These are phyloP conservation scores for Alternaria sp. DNA, from an alignment of 2,329 filamentous ascomycete genomes.

Conservation along the genomic window DNA sequence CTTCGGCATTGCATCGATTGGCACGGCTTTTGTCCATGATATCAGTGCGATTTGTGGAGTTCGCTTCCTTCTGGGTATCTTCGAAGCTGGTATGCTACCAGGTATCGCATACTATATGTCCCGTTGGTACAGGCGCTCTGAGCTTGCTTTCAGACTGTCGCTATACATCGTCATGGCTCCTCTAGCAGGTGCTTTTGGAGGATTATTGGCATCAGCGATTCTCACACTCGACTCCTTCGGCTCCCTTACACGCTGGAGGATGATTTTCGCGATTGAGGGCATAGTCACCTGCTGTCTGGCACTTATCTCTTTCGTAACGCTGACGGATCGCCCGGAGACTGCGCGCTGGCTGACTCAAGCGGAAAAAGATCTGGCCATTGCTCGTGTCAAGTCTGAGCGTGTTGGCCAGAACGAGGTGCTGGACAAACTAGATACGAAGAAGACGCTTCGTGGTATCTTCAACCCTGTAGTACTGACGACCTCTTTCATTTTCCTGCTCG, in stretches of 20 bases:
- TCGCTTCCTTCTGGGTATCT: slow-evolving; percentile 70
- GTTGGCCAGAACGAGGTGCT: slow-evolving; percentile 69
- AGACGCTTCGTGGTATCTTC: slow-evolving; percentile 69
- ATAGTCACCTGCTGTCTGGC: slow-evolving; percentile 67
- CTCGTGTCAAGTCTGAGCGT: slow-evolving; percentile 73
- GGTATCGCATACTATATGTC: slow-evolving; percentile 78
- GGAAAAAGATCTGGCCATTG: slow-evolving; percentile 72
- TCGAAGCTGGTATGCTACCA: slow-evolving; percentile 77
- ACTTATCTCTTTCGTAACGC: slow-evolving; percentile 68
- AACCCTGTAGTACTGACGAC: slow-evolving; percentile 68
- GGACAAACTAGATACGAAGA: slow-evolving; percentile 67
- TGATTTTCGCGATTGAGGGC: slow-evolving; percentile 78
- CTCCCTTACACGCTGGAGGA: slow-evolving; percentile 66
- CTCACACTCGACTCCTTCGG: slow-evolving; percentile 68
- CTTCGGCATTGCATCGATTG: slow-evolving; percentile 70
- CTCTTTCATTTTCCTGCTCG: slow-evolving; percentile 67
- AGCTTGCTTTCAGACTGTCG: slow-evolving; percentile 72
- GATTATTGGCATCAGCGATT: slow-evolving; percentile 69
- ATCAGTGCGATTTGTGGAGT: slow-evolving; percentile 65
- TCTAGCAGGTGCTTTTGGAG: slow-evolving; percentile 75
- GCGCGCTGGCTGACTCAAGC: slow-evolving; percentile 71
- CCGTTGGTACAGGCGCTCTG: slow-evolving; percentile 74
- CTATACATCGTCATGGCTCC: slow-evolving; percentile 76
- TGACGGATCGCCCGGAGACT: slow-evolving; percentile 74
- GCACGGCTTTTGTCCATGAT: slow-evolving; percentile 70